Evolutionary conservation across 2,329 filamentous ascomycete species (phyloP).

Genomic region (Diaporthe velutina): DNA sequence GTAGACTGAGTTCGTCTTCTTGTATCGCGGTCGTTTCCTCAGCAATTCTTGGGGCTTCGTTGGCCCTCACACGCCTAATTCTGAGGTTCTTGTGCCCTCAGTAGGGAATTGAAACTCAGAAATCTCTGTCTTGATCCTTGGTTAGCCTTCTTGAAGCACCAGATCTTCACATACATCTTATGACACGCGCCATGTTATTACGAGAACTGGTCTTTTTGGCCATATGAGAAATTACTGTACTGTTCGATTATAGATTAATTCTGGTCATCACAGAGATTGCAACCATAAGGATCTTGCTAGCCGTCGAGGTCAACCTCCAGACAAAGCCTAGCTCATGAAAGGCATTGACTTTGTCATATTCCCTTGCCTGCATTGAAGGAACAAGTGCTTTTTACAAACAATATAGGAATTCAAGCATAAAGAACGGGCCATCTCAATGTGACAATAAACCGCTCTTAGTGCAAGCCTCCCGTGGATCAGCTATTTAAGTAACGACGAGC

Average conservation of each 20-base stretch:
- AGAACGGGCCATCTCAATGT: neutral
- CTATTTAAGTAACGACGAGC: neutral
- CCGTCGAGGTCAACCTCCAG: neutral
- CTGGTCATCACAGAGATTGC: neutral
- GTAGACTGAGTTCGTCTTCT: neutral
- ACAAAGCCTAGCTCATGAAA: neutral
- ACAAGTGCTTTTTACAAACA: neutral
- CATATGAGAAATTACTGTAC: neutral
- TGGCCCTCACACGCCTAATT: neutral
- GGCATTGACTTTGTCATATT: neutral
- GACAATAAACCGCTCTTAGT: neutral
- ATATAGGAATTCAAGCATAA: neutral
- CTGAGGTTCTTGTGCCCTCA: too few relatives aligned
- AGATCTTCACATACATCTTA: neutral
- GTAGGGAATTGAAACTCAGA: neutral
- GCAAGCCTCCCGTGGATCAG: too few relatives aligned
- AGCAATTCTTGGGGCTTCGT: neutral
- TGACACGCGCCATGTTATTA: fast-evolving
- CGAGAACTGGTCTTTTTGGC: neutral
- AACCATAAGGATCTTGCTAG: neutral
- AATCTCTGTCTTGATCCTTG: neutral
- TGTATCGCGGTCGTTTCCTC: too few relatives aligned
- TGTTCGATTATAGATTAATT: neutral
- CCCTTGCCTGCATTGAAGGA: neutral
- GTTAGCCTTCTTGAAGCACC: too few relatives aligned